These are phyloP conservation scores for slime mould (Dictyostelium discoideum) DNA, from an alignment of 78 protist genomes.

Conservation along the genomic window dicty_2.7 NC_007091.3:4957001-4957500, in stretches of 20 bases:
- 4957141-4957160: constrained; percentile 43
- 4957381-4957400: constrained; percentile 13
- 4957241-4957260: not conserved
- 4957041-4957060: constrained; percentile 50
- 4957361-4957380: constrained; percentile 37
- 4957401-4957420: not conserved
- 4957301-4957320: not conserved
- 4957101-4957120: constrained; percentile 16
- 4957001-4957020: constrained; percentile 31
- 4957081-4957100: constrained; percentile 46
- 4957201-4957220: constrained; percentile 60
- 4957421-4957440: not conserved
- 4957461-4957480: not conserved
- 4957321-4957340: too few species aligned
- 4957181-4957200: constrained; percentile 56
- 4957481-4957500: not conserved
- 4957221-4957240: constrained; percentile 25
- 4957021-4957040: constrained; percentile 27
- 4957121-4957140: constrained; percentile 18
- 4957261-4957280: too few species aligned
- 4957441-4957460: constrained; percentile 25
- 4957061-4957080: constrained; percentile 75
- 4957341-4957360: constrained; percentile 13
- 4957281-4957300: not conserved
- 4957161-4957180: constrained; percentile 1